Conservation (phyloP, 192 early-diverging fungal genomes). For the Mortierella claussenii region DNA sequence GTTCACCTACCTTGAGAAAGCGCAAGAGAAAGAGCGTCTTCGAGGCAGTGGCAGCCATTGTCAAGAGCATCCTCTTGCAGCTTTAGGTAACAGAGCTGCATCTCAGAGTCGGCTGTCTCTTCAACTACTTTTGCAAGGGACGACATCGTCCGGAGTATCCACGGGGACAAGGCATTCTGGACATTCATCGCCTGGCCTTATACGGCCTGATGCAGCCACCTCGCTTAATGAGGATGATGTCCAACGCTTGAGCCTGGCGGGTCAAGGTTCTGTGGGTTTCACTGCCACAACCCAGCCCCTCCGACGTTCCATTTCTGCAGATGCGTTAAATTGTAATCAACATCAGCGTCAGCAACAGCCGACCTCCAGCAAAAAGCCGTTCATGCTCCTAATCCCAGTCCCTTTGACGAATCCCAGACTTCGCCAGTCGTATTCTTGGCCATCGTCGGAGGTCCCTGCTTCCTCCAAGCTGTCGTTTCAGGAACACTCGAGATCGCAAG, state of each 20-base stretch:
- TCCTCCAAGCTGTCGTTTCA: neutral
- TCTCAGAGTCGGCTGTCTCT: neutral
- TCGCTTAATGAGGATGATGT: no score
- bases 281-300: no score
- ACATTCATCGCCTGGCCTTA: no score
- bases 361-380: conserved; percentile 11
- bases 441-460: conserved; percentile 14
- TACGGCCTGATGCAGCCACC: neutral
- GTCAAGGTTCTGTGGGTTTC: no score
- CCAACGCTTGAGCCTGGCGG: no score
- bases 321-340: no score
- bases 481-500: neutral
- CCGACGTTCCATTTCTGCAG: no score
- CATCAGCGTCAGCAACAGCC: neutral
- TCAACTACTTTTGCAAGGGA: neutral
- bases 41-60: neutral
- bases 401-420: conserved; percentile 15
- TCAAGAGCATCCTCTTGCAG: neutral
- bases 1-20: conserved; percentile 32
- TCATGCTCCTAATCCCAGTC: conserved; percentile 33
- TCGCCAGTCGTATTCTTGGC: conserved; percentile 38
- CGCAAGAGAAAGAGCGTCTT: conserved; percentile 23
- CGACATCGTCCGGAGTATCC: no score
- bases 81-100: neutral
- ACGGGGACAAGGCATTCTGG: no score